Percentiles rank a stretch among this genome's conserved stretches.
These are phyloP conservation scores for Penicillium vulpinum DNA, from an alignment of 2,329 filamentous ascomycete species.

Conservation along the genomic window DNA sequence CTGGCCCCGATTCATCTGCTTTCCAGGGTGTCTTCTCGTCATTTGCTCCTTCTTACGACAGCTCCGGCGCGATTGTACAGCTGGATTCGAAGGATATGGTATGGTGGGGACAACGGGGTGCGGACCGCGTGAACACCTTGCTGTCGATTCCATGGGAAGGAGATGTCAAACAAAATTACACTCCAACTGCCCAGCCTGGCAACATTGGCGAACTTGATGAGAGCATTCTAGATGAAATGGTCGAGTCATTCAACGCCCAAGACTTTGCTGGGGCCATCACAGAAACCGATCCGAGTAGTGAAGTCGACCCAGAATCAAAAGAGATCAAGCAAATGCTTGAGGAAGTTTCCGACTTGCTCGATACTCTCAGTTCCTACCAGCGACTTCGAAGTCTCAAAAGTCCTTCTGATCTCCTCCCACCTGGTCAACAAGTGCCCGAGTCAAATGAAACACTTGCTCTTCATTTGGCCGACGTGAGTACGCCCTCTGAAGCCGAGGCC, in stretches of 20 bases:
- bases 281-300: slow-evolving; percentile 19
- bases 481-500: slow-evolving; percentile 57
- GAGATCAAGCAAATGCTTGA: slow-evolving; percentile 54
- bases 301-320: slow-evolving; percentile 43
- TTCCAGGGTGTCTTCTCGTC: slow-evolving; percentile 50
- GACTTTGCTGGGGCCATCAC: slow-evolving; percentile 29
- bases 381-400: slow-evolving; percentile 56
- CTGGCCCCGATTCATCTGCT: slow-evolving; percentile 36
- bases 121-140: slow-evolving; percentile 39
- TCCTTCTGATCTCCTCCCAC: slow-evolving; percentile 9
- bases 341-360: slow-evolving; percentile 61
- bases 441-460: slow-evolving; percentile 24
- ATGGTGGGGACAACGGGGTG: slow-evolving; percentile 50
- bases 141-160: slow-evolving; percentile 31
- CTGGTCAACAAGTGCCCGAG: slow-evolving; percentile 34
- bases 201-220: slow-evolving; percentile 42
- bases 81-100: slow-evolving; percentile 43
- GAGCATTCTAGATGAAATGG: slow-evolving; percentile 43
- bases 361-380: slow-evolving; percentile 64
- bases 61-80: slow-evolving; percentile 45
- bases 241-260: slow-evolving; percentile 44
- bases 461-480: slow-evolving; percentile 46
- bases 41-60: slow-evolving; percentile 51
- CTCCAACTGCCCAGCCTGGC: slow-evolving; percentile 25
- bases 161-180: slow-evolving; percentile 18